phyloP scores from a whole-genome alignment of 495 filamentous ascomycete genomes.

The Astrothelium subdiscretum region DNA sequence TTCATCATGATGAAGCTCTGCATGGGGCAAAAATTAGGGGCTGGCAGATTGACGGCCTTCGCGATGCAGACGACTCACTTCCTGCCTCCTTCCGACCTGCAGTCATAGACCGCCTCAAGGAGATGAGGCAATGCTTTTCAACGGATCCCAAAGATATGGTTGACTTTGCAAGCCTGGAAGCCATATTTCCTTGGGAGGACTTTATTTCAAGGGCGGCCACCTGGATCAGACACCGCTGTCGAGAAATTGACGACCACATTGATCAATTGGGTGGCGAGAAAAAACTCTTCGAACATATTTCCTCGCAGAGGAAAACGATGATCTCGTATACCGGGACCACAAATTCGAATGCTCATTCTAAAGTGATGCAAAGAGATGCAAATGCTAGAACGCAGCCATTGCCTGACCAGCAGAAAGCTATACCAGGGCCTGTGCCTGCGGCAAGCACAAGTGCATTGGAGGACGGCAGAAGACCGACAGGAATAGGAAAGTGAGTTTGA shows the following conservation, averaged over 20 bases:
- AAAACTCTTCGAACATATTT: neutral
- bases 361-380: neutral
- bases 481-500: neutral
- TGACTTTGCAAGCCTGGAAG: slow-evolving; percentile 1
- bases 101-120: neutral
- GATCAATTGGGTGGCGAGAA: slow-evolving; percentile 10
- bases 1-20: slow-evolving; percentile 2
- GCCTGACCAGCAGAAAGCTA: neutral
- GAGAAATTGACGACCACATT: slow-evolving; percentile 13
- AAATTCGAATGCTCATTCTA: neutral
- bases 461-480: neutral
- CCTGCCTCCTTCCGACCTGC: neutral
- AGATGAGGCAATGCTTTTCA: neutral
- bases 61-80: neutral
- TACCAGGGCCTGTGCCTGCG: neutral
- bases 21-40: neutral
- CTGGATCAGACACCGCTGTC: slow-evolving; percentile 9
- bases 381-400: slow-evolving; percentile 7
- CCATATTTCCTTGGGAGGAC: slow-evolving; percentile 9
- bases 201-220: slow-evolving; percentile 8
- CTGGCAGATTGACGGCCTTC: slow-evolving; percentile 2
- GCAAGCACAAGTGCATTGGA: neutral
- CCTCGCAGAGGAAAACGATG: slow-evolving; percentile 3
- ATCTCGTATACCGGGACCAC: too few relatives aligned
- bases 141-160: neutral